Conservation (phyloP, 371 early-diverging fungal genomes). For the Apophysomyces ossiformis region DNA sequence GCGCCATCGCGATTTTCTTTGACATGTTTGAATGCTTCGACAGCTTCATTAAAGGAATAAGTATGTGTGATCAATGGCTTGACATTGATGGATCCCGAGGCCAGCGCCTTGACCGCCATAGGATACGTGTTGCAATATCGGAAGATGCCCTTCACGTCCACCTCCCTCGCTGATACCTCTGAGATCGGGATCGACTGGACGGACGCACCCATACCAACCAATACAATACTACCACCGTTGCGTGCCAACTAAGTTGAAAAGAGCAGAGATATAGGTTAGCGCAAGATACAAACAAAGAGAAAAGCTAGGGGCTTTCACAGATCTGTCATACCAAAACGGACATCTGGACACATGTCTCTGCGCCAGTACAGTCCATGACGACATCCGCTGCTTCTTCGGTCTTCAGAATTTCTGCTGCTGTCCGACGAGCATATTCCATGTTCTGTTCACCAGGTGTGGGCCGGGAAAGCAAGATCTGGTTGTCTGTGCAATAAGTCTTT, state of each 20-base stretch:
- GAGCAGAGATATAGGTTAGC: neutral
- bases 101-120: constrained; percentile 51
- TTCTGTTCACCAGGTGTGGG: constrained; percentile 38
- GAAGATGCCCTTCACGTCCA: constrained; percentile 57
- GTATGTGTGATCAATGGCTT: constrained; percentile 54
- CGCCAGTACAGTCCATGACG: constrained; percentile 58
- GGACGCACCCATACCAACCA: constrained; percentile 57
- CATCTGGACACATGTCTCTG: constrained; percentile 58
- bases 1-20: constrained; percentile 49
- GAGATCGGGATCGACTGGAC: constrained; percentile 50
- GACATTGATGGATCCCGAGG: constrained; percentile 50
- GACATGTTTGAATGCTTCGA: constrained; percentile 57
- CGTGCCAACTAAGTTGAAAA: constrained; percentile 38
- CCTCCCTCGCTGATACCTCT: constrained; percentile 50
- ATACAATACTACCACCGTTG: constrained; percentile 50
- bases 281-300: neutral
- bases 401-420: constrained; percentile 28
- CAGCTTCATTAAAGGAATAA: constrained; percentile 46
- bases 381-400: constrained; percentile 42
- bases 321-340: constrained; percentile 33
- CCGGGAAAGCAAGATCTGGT: constrained; percentile 36
- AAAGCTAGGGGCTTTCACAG: neutral
- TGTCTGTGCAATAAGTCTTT: constrained; percentile 52
- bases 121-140: constrained; percentile 56
- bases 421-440: constrained; percentile 47